A percentile compares a stretch with the other conserved stretches of the same genome.
Conservation (phyloP, 2,329 filamentous ascomycete species). For the Davidsoniella australis region DNA sequence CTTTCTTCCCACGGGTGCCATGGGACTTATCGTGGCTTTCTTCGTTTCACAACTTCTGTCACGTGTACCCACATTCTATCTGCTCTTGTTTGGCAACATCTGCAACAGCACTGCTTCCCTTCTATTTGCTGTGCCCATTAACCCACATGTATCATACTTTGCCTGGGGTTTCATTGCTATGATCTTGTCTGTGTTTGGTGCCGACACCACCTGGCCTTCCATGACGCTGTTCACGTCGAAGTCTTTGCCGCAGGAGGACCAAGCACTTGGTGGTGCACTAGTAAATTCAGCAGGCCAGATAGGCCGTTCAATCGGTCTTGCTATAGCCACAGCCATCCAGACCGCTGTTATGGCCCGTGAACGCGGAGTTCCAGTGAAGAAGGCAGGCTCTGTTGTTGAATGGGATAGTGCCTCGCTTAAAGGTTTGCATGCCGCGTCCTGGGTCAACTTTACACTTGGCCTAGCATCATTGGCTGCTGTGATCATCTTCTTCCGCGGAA, state of each 20-base stretch:
- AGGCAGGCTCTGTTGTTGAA: slow-evolving; percentile 24
- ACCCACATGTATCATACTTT: slow-evolving; percentile 44
- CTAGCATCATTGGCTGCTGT: slow-evolving; percentile 28
- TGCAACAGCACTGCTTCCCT: slow-evolving; percentile 37
- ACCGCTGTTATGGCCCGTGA: slow-evolving; percentile 39
- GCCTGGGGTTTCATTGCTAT: slow-evolving; percentile 51
- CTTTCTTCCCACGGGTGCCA: slow-evolving; percentile 48
- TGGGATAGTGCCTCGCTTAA: slow-evolving; percentile 30
- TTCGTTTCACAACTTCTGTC: slow-evolving; percentile 38
- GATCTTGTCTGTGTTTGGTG: slow-evolving; percentile 46
- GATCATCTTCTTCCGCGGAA: slow-evolving; percentile 30
- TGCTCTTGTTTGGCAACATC: slow-evolving; percentile 40
- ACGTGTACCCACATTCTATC: slow-evolving; percentile 38
- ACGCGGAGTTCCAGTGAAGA: slow-evolving; percentile 26
- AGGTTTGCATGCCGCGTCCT: slow-evolving; percentile 32
- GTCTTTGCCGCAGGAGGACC: slow-evolving; percentile 43
- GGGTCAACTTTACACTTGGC: slow-evolving; percentile 34
- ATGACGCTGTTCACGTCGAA: slow-evolving; percentile 50
- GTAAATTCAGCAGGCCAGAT: slow-evolving; percentile 51
- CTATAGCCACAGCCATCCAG: slow-evolving; percentile 47
- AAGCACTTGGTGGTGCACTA: slow-evolving; percentile 49
- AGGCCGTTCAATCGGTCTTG: slow-evolving; percentile 47
- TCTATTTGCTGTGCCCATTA: slow-evolving; percentile 47
- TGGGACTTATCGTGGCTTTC: slow-evolving; percentile 39
- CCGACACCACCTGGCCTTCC: slow-evolving; percentile 49